Evolutionary conservation across 495 filamentous ascomycete genomes (phyloP).

Genomic region (Neurospora sp.): DNA sequence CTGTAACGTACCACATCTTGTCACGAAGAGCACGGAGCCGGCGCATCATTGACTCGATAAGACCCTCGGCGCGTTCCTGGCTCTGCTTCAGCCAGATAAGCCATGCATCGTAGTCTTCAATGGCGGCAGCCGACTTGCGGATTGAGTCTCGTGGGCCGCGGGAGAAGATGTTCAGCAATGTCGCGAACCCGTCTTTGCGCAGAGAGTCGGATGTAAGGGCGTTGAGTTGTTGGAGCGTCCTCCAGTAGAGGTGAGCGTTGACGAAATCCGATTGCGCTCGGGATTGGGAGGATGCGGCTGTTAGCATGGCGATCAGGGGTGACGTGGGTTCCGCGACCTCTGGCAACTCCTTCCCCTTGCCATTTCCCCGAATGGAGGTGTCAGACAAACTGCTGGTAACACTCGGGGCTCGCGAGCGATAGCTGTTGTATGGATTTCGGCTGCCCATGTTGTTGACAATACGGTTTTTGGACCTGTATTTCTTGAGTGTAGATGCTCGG

Average conservation of each 20-base stretch:
- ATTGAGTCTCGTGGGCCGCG: conserved; percentile 58
- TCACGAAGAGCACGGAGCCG: conserved; percentile 61
- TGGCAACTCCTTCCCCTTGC: conserved; percentile 23
- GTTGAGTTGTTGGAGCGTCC: conserved; percentile 53
- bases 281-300: conserved; percentile 56
- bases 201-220: conserved; percentile 52
- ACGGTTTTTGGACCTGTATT: conserved; percentile 39
- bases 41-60: conserved; percentile 57
- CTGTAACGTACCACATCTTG: conserved; percentile 99
- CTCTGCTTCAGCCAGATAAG: conserved; percentile 65
- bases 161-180: conserved; percentile 60
- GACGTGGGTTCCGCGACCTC: conserved; percentile 25
- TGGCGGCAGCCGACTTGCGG: conserved; percentile 50
- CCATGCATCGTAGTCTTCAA: conserved; percentile 67
- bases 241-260: conserved; percentile 58
- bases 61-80: conserved; percentile 56
- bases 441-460: conserved; percentile 42
- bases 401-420: conserved; percentile 33
- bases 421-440: conserved; percentile 49
- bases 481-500: conserved; percentile 42
- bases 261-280: conserved; percentile 60
- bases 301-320: conserved; percentile 55
- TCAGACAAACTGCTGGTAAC: conserved; percentile 22
- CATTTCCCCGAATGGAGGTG: conserved; percentile 13
- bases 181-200: conserved; percentile 52